Evolutionary conservation across 2,329 filamentous ascomycete genomes (phyloP).

Genomic region (Hypoxylon sp.): DNA sequence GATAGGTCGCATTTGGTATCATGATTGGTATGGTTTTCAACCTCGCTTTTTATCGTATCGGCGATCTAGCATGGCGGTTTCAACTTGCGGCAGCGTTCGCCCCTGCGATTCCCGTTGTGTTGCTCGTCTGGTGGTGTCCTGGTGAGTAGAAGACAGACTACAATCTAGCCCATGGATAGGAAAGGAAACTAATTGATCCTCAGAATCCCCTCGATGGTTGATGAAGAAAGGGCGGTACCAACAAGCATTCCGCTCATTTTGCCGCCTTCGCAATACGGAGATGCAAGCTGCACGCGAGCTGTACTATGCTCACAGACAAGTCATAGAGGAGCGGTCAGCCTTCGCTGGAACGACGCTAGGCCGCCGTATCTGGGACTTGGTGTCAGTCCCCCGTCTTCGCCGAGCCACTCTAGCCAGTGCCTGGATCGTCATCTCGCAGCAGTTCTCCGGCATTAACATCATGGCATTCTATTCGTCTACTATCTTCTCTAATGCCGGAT

Average conservation of each 20-base stretch:
- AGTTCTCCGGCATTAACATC: conserved; percentile 28
- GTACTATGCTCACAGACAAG: conserved; percentile 24
- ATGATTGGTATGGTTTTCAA: conserved; percentile 27
- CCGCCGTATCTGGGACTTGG: conserved; percentile 26
- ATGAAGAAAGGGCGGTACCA: conserved; percentile 31
- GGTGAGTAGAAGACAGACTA: conserved; percentile 16
- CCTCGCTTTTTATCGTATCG: conserved; percentile 25
- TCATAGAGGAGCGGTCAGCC: conserved; percentile 27
- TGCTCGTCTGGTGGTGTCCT: conserved; percentile 26
- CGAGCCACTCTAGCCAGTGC: conserved; percentile 20
- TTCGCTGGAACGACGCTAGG: conserved; percentile 21
- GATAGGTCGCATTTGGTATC: conserved; percentile 26
- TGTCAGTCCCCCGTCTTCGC: conserved; percentile 23
- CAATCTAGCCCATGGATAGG: neutral
- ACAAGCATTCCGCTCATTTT: conserved; percentile 24
- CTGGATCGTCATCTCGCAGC: conserved; percentile 30
- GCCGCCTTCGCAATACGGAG: conserved; percentile 24
- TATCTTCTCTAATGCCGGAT: conserved; percentile 24
- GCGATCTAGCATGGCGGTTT: conserved; percentile 22
- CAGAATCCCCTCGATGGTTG: conserved; percentile 27
- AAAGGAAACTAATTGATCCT: conserved; percentile 11
- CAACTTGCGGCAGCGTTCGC: conserved; percentile 26
- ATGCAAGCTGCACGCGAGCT: conserved; percentile 26
- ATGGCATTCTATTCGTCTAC: conserved; percentile 28
- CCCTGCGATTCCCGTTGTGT: conserved; percentile 20